Evolutionary conservation across 805 yeast species (phyloP), one percentile per base, ranked within the genome.

Genomic region (Peterozyma xylosa): DNA sequence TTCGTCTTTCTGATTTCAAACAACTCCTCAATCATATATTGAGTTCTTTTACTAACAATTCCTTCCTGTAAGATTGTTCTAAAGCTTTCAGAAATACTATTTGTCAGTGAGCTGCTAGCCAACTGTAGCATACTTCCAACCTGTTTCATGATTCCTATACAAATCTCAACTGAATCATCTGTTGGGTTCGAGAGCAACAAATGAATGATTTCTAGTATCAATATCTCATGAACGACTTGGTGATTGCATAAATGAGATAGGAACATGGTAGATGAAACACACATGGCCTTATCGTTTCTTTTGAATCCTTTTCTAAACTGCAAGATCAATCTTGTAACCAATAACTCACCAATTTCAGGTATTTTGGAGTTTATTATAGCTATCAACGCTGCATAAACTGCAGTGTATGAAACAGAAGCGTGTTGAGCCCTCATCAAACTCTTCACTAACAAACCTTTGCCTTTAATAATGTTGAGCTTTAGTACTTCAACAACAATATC

Each of bases 331-430:
- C 93, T 66, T 9, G 69, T 54, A 0, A 71, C 57, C 30, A 85
- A 49, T 4, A 82, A 57, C 45, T 73, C 73, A 2, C 95, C 96
- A 14, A 86, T 62, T 33, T 74, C 74, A 0, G 95, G 93, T 3
- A 86, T 57, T 50, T 82, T 76, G 5, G 84, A 72, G 58, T 85
- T 83, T 10, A 88, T 42, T 1, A 82, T 70, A 2, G 82, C 70
- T 0, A 75, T 69, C 33, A 88, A 53, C 1, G 84, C 64, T 0
- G 89, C 78, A 51, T 74, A 80, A 1, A 73, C 69, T 0, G 76
- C 60, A 0, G 84, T 70, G 46, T 58, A 64, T 0, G 64, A 50
- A 14, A 59, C 37, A 11, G 78, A 66, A 7, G 54, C 57, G 11
- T 67, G 53, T 52, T 78, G 85, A 0, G 74, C 69, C 39, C 70